Evolutionary conservation across 1,284 basidiomycete species (phyloP).

Genomic region (Microbotryum saponariae): DNA sequence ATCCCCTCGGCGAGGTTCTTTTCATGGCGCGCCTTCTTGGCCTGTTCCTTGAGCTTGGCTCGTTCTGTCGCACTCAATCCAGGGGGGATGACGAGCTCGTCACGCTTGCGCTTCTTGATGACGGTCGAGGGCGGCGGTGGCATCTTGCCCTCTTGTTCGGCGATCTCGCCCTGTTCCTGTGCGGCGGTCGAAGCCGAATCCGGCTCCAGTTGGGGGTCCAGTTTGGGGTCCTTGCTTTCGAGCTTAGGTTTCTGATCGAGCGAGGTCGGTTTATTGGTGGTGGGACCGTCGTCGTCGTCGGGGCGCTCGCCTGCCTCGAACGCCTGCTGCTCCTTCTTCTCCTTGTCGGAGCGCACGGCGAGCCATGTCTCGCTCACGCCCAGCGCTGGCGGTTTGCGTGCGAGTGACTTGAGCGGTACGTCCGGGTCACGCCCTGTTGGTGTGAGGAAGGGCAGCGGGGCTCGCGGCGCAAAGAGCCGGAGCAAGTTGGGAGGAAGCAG

Average conservation of each 20-base stretch:
- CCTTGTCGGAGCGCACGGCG: conserved; percentile 52
- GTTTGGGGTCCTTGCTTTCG: no score
- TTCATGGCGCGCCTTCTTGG: conserved; percentile 44
- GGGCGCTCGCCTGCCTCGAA: conserved; percentile 39
- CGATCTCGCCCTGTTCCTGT: conserved; percentile 60
- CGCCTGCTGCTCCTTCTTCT: conserved; percentile 35
- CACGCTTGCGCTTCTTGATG: conserved; percentile 2
- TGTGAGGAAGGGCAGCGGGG: conserved; percentile 72
- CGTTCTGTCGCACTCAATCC: background rate
- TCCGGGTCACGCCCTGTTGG: conserved; percentile 75
- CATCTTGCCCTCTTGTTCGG: conserved; percentile 52
- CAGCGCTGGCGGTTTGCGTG: conserved; percentile 54
- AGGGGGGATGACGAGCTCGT: background rate
- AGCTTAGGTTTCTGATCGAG: no score
- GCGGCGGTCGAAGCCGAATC: no score
- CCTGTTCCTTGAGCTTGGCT: conserved; percentile 56
- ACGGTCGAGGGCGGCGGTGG: background rate
- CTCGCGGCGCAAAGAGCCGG: conserved; percentile 86
- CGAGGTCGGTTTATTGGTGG: no score
- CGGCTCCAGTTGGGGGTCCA: no score
- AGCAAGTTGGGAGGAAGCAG: conserved; percentile 85
- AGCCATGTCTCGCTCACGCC: conserved; percentile 65
- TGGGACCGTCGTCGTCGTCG: conserved; percentile 37
- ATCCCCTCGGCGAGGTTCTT: conserved; percentile 20
- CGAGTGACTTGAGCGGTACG: conserved; percentile 48